phyloP scores from a whole-genome alignment of 169 alveolate species.

The Cryptosporidium viatorum region DNA sequence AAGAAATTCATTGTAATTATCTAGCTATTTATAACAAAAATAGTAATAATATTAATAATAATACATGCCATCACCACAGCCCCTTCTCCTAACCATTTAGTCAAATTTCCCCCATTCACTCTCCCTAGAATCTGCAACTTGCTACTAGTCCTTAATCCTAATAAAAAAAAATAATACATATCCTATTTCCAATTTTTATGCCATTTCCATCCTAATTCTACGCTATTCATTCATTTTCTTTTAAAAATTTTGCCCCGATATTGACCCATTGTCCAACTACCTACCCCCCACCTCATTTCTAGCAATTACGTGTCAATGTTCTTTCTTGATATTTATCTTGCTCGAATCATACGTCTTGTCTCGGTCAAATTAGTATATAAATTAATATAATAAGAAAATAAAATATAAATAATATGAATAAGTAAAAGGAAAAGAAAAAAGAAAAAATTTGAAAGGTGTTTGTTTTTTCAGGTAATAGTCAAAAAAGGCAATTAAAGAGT shows the following conservation, averaged over 20 bases:
- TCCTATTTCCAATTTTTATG: no score
- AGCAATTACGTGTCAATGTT: not conserved
- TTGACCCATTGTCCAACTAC: not conserved
- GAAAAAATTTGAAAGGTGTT: slow-evolving; percentile 1
- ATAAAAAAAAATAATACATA: no score
- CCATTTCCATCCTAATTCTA: no score
- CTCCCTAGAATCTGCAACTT: no score
- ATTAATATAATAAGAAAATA: not conserved
- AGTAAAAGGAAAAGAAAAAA: not conserved
- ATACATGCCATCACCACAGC: no score
- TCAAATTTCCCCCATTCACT: no score
- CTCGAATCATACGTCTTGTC: slow-evolving; percentile 46
- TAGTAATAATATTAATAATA: no score
- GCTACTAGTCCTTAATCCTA: no score
- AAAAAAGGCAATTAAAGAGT: slow-evolving; percentile 13
- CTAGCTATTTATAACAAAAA: no score
- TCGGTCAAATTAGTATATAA: slow-evolving; percentile 15
- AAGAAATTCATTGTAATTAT: no score
- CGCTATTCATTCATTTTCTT: no score
- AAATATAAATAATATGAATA: not conserved
- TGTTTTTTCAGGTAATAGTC: slow-evolving; percentile 30
- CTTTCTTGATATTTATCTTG: not conserved
- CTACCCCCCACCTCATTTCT: not conserved
- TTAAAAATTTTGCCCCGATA: not conserved
- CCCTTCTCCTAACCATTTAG: no score